These are phyloP conservation scores for Pyracantha coccinea DNA, from an alignment of 331 rosid species.

Conservation along the genomic window DNA sequence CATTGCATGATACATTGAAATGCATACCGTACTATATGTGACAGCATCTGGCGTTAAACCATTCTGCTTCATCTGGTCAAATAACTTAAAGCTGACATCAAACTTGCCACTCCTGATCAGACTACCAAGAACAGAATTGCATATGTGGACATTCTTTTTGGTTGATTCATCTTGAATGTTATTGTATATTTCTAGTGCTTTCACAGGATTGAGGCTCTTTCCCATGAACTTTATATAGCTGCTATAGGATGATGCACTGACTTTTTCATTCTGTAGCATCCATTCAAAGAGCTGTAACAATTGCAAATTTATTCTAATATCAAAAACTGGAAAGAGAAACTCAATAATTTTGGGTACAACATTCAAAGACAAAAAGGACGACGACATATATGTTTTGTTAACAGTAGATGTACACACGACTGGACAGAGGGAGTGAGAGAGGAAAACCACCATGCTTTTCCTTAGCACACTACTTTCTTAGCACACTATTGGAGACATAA, in stretches of 20 bases:
- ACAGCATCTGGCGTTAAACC: slow-evolving; percentile 67
- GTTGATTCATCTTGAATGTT: slow-evolving; percentile 48
- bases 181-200: slow-evolving; percentile 47
- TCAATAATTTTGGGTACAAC: neutral
- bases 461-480: neutral
- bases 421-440: neutral
- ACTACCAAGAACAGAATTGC: slow-evolving; percentile 72
- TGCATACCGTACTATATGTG: slow-evolving; percentile 77
- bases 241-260: slow-evolving; percentile 57
- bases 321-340: neutral
- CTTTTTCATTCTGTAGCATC: slow-evolving; percentile 74
- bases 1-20: slow-evolving; percentile 8
- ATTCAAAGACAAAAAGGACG: neutral
- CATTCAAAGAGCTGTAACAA: slow-evolving; percentile 75
- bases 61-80: slow-evolving; percentile 67
- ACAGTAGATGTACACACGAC: neutral
- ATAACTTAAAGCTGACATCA: slow-evolving; percentile 49
- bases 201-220: slow-evolving; percentile 48
- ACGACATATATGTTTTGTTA: neutral
- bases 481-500: neutral
- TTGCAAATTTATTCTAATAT: neutral
- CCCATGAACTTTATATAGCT: slow-evolving; percentile 65
- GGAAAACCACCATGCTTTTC: neutral
- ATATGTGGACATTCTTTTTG: slow-evolving; percentile 47
- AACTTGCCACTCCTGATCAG: slow-evolving; percentile 58